Conservation (phyloP, 2,329 filamentous ascomycete species). For the Tolypocladium ophioglossoides region DNA sequence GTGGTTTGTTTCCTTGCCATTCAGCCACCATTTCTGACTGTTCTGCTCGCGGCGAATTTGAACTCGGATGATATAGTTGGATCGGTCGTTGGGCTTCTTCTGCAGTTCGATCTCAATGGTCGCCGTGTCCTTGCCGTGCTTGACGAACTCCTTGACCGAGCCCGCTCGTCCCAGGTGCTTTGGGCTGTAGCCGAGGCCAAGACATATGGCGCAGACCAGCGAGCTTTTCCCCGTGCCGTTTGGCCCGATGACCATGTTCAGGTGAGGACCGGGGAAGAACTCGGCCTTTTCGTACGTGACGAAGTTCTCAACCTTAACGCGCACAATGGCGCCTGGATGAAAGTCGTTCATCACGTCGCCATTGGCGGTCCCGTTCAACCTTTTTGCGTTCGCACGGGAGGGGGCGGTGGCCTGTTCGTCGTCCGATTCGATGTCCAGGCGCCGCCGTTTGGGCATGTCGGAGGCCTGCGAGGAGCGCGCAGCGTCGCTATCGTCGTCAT, state of each 20-base stretch:
- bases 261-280: constrained; percentile 78
- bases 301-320: constrained; percentile 79
- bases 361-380: constrained; percentile 4
- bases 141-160: constrained; percentile 81
- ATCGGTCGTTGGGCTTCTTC: constrained; percentile 42
- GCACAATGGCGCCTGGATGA: constrained; percentile 76
- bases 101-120: constrained; percentile 87
- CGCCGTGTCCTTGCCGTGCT: constrained; percentile 70
- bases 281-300: constrained; percentile 91
- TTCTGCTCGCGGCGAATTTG: constrained; percentile 76
- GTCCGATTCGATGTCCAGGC: constrained; percentile 15
- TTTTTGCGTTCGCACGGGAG: constrained; percentile 5
- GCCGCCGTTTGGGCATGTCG: constrained; percentile 25
- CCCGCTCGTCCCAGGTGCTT: constrained; percentile 78
- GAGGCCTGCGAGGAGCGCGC: constrained; percentile 13
- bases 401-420: constrained; percentile 8
- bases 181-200: constrained; percentile 78
- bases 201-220: constrained; percentile 88
- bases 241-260: constrained; percentile 99
- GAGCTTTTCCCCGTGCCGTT: constrained; percentile 98
- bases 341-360: constrained; percentile 24
- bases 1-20: constrained; percentile 52
- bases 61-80: constrained; percentile 65
- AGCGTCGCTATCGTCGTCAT: constrained; percentile 24
- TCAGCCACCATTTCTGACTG: constrained; percentile 66